Evolutionary conservation across 352 stramenopile species (phyloP).

Genomic region (Albugo candida): DNA sequence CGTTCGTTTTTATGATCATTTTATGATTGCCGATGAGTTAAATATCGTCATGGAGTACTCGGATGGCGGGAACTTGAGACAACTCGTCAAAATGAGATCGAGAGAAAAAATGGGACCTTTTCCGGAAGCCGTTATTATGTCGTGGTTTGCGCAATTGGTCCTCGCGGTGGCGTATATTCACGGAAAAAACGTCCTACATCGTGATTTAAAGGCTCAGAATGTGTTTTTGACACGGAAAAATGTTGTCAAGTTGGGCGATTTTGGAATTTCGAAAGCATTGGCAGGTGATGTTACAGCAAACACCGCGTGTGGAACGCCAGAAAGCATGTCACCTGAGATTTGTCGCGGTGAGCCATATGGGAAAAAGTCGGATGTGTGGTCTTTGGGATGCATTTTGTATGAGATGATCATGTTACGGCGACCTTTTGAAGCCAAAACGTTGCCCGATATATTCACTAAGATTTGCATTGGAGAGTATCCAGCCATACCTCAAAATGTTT

Average conservation of each 20-base stretch:
- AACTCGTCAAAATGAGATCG: conserved; percentile 60
- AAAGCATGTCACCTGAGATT: conserved; percentile 81
- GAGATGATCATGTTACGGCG: conserved; percentile 79
- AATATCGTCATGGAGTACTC: conserved; percentile 83
- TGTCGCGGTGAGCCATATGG: conserved; percentile 72
- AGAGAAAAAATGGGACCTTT: conserved; percentile 70
- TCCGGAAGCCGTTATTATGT: conserved; percentile 69
- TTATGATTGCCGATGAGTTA: conserved; percentile 66
- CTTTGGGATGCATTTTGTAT: conserved; percentile 76
- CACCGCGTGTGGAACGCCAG: conserved; percentile 65
- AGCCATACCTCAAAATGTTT: conserved; percentile 45
- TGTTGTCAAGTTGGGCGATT: conserved; percentile 76
- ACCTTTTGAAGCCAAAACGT: conserved; percentile 62
- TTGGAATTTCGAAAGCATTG: conserved; percentile 76
- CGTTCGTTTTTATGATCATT: conserved; percentile 79
- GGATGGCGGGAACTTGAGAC: conserved; percentile 62
- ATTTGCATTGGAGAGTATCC: conserved; percentile 78
- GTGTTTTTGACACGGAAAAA: conserved; percentile 76
- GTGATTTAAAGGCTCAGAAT: conserved; percentile 77
- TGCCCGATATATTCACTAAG: conserved; percentile 75
- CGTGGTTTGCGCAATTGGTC: conserved; percentile 73
- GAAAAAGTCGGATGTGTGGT: conserved; percentile 83
- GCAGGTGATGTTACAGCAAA: conserved; percentile 59
- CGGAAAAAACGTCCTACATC: conserved; percentile 75
- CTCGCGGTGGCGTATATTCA: conserved; percentile 76